Base-by-base conservation (phyloP, 2,329 filamentous ascomycete genomes). In the Microcera coccophila region DNA sequence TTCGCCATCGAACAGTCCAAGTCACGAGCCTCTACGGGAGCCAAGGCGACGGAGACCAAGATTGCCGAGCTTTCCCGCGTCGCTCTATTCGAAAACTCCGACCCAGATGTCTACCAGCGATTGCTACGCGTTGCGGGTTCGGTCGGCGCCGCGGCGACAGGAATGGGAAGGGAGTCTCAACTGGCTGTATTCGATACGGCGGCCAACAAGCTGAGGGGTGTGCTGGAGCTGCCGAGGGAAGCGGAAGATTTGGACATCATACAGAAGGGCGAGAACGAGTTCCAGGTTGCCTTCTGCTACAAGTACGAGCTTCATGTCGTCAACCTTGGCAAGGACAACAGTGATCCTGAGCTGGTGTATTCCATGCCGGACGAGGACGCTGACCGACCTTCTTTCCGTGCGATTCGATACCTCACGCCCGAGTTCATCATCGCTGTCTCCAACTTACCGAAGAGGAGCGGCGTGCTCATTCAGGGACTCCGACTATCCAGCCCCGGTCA, bases 61-160 rank as follows among this genome's bases (percentile, higher is more conserved):
- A 69, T 83, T 45, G 57, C 70, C 39, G 78, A 82, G 64, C 53
- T 75, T 19, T 73, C 73, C 41, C 76, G 75, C 45, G 63, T 70
- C 43, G 59, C 72, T 37, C 67, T 83, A 20, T 83, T 84, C 57
- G 54, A 68, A 32, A 67, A 74, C 28, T 58, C 62, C 9, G 65
- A 70, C 54, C 67, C 67, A 42, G 77, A 80, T 53, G 64, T 68
- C 49, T 84, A 84, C 61, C 81, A 84, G 64, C 70, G 80, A 46
- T 56, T 82, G 38, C 60, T 82, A 57, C 74, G 79, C 53, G 59
- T 84, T 32, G 74, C 75, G 28, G 75, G 77, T 33, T 78, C 87
- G 46, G 73, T 95, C 29, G 90, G 86, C 45, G 90, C 82, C 11
- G 82, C 86, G 47, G 85, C 89, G 9, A 90, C 89, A 1, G 87